Evolutionary conservation across 352 stramenopile genomes (phyloP).

Genomic region (Phytophthora pistaciae): DNA sequence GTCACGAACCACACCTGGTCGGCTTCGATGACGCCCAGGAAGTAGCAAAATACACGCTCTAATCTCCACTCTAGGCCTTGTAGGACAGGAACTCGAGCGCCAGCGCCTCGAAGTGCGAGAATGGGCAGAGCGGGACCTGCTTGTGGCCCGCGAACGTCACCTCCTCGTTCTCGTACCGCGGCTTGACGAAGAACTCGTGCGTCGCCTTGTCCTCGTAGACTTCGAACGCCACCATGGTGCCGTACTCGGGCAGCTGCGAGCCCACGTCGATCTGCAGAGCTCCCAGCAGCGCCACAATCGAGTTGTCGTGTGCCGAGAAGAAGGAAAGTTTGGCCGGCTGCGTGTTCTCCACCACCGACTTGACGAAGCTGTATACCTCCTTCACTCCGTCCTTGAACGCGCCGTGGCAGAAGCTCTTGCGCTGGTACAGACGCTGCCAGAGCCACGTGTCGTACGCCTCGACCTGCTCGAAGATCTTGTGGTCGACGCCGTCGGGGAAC

Average conservation of each 20-base stretch:
- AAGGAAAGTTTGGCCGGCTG: slow-evolving; percentile 69
- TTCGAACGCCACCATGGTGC: slow-evolving; percentile 75
- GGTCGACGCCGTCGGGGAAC: slow-evolving; percentile 74
- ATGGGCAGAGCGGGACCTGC: slow-evolving; percentile 64
- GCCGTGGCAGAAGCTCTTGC: slow-evolving; percentile 64
- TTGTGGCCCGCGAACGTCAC: slow-evolving; percentile 67
- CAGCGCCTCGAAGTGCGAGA: slow-evolving; percentile 68
- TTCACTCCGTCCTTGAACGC: slow-evolving; percentile 73
- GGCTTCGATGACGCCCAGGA: slow-evolving; percentile 27
- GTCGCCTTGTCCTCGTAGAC: slow-evolving; percentile 64
- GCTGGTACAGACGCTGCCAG: slow-evolving; percentile 80
- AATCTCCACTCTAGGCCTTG: slow-evolving; percentile 14
- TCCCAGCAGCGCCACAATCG: slow-evolving; percentile 79
- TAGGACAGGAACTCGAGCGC: slow-evolving; percentile 60
- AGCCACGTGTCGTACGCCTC: slow-evolving; percentile 82
- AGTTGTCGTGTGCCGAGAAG: slow-evolving; percentile 89
- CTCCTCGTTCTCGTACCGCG: slow-evolving; percentile 64
- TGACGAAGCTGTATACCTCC: slow-evolving; percentile 64
- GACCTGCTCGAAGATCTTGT: slow-evolving; percentile 66
- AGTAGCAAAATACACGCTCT: slow-evolving; percentile 31
- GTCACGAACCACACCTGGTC: slow-evolving; percentile 56
- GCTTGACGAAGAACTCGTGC: slow-evolving; percentile 61
- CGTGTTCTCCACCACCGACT: slow-evolving; percentile 48
- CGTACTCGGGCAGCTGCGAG: slow-evolving; percentile 67
- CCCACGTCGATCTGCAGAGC: slow-evolving; percentile 76